Conservation (phyloP, 129 eudicot genomes). For the Arctium lappa region DNA sequence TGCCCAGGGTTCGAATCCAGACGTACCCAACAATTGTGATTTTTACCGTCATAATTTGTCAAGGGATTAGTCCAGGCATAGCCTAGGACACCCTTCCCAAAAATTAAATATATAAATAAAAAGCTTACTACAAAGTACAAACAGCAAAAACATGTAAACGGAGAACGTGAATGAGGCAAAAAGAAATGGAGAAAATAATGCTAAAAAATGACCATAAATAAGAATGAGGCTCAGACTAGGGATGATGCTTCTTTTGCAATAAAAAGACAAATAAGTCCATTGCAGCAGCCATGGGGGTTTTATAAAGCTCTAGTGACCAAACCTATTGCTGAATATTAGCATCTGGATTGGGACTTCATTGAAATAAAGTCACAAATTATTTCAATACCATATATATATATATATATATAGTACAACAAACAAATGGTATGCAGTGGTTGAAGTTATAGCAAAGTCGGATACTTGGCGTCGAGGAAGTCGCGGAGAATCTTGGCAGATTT, state of each 20-base stretch:
- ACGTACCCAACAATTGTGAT: too few relatives aligned
- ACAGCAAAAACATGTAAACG: too few relatives aligned
- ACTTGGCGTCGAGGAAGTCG: slow-evolving; percentile 96
- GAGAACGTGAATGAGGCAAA: too few relatives aligned
- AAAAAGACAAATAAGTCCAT: not conserved
- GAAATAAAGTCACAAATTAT: not conserved
- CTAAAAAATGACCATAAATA: too few relatives aligned
- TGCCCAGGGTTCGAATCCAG: too few relatives aligned
- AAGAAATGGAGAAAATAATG: too few relatives aligned
- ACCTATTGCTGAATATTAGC: not conserved
- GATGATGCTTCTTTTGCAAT: not conserved
- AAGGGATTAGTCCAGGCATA: too few relatives aligned
- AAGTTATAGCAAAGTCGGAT: slow-evolving; percentile 70
- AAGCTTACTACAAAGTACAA: too few relatives aligned
- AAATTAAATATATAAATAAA: too few relatives aligned
- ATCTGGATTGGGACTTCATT: not conserved
- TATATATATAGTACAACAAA: slow-evolving; percentile 23
- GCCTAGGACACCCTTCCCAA: too few relatives aligned
- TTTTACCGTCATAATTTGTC: too few relatives aligned
- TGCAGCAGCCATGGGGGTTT: not conserved
- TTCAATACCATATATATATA: not conserved
- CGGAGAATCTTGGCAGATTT: slow-evolving; percentile 83
- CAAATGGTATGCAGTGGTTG: not conserved
- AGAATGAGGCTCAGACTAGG: not conserved
- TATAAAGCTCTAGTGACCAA: not conserved